Conservation (phyloP, 1,139 yeast species). For the Yamadazyma diospyri region DNA sequence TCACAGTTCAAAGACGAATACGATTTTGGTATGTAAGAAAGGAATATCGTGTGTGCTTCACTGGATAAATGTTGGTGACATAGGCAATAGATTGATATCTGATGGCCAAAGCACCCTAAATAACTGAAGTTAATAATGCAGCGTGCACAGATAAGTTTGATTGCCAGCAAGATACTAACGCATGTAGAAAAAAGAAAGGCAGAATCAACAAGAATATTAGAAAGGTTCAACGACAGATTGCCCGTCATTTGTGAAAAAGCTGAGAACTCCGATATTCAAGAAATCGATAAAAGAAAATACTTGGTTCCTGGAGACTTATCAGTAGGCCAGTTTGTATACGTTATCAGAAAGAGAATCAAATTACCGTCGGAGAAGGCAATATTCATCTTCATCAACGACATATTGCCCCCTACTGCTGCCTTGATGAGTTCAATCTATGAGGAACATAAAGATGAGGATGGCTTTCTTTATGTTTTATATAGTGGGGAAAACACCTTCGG, state of each 20-base stretch:
- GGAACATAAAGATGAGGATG: slow-evolving; percentile 97
- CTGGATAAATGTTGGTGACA: background rate
- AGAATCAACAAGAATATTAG: slow-evolving; percentile 87
- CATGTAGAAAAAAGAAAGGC: slow-evolving; percentile 81
- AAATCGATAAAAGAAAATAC: slow-evolving; percentile 94
- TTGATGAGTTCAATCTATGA: slow-evolving; percentile 91
- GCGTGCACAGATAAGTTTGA: background rate
- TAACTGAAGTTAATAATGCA: too few species aligned
- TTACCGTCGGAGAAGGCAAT: slow-evolving; percentile 97
- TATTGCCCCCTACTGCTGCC: slow-evolving; percentile 96
- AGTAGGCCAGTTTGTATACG: slow-evolving; percentile 97
- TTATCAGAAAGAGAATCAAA: slow-evolving; percentile 91
- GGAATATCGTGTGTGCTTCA: background rate
- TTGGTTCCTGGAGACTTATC: slow-evolving; percentile 95
- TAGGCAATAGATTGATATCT: too few species aligned
- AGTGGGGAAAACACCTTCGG: slow-evolving; percentile 87
- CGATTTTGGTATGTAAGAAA: slow-evolving; percentile 45
- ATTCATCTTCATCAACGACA: slow-evolving; percentile 93
- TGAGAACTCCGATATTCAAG: slow-evolving; percentile 93
- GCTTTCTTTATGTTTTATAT: slow-evolving; percentile 90
- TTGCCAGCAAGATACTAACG: slow-evolving; percentile 19
- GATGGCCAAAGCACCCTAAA: too few species aligned
- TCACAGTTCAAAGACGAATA: slow-evolving; percentile 92
- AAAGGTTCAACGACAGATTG: slow-evolving; percentile 85
- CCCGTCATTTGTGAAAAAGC: slow-evolving; percentile 98